Evolutionary conservation across 2,329 filamentous ascomycete species (phyloP).

Genomic region (Pseudogymnoascus sp.): DNA sequence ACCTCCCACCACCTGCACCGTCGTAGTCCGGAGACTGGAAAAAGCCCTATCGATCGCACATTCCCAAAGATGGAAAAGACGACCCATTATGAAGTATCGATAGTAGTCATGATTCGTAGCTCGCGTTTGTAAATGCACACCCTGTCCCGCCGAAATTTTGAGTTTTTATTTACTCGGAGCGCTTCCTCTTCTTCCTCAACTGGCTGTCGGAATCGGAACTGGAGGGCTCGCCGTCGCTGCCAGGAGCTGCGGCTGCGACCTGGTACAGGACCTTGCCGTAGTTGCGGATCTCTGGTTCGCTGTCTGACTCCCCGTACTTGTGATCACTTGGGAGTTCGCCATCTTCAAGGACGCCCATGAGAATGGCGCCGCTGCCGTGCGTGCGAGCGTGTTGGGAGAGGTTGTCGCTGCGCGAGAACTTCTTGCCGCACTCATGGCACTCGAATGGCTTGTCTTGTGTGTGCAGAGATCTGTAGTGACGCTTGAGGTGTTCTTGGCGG

Average conservation of each 20-base stretch:
- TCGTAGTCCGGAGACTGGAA: slow-evolving; percentile 21
- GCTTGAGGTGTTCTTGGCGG: slow-evolving; percentile 96
- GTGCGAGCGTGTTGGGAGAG: slow-evolving; percentile 92
- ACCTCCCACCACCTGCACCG: slow-evolving; percentile 26
- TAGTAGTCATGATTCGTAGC: slow-evolving; percentile 23
- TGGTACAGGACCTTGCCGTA: slow-evolving; percentile 77
- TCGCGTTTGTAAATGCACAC: slow-evolving; percentile 14
- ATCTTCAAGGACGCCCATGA: slow-evolving; percentile 80
- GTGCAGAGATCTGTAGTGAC: slow-evolving; percentile 96
- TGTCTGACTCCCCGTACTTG: slow-evolving; percentile 34
- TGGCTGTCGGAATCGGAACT: slow-evolving; percentile 44
- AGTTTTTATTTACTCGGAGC: slow-evolving; percentile 46
- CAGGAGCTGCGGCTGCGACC: slow-evolving; percentile 65
- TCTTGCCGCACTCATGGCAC: slow-evolving; percentile 97
- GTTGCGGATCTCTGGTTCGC: slow-evolving; percentile 53
- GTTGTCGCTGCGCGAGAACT: slow-evolving; percentile 97
- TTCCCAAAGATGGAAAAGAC: slow-evolving; percentile 19
- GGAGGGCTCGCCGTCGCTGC: slow-evolving; percentile 53
- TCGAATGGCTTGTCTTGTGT: slow-evolving; percentile 98
- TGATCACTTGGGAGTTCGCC: slow-evolving; percentile 47
- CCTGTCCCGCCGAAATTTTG: neutral
- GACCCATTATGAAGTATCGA: slow-evolving; percentile 22
- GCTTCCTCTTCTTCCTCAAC: slow-evolving; percentile 72
- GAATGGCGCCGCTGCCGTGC: slow-evolving; percentile 80
- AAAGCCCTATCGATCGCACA: slow-evolving; percentile 23